phyloP scores from a whole-genome alignment of 2,329 filamentous ascomycete species.

The Aspergillus viridinutans region DNA sequence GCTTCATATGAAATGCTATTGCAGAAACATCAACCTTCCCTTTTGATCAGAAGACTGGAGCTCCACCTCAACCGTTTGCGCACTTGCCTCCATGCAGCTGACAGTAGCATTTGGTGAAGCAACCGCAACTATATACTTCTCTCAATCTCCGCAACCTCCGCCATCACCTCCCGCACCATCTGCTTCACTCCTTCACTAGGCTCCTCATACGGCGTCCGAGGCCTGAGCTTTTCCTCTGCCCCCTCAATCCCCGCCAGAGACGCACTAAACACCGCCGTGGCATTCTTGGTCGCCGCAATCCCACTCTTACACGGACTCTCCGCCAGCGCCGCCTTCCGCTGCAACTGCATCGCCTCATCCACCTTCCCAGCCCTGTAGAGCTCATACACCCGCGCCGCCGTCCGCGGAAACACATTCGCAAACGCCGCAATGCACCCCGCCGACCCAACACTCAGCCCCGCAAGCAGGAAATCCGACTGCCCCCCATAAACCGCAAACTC shows the following conservation, averaged over 20 bases:
- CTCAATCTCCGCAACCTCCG: conserved; percentile 40
- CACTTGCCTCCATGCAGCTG: too few relatives aligned
- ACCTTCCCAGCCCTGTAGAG: conserved; percentile 57
- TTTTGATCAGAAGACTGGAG: too few relatives aligned
- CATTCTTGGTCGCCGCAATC: conserved; percentile 66
- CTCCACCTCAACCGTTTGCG: too few relatives aligned
- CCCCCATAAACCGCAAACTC: conserved; percentile 67
- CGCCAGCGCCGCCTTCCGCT: conserved; percentile 59
- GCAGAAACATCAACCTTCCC: too few relatives aligned
- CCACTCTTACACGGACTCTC: conserved; percentile 64
- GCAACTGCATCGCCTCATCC: conserved; percentile 57
- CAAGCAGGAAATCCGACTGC: conserved; percentile 65
- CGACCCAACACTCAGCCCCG: conserved; percentile 50
- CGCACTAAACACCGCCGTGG: conserved; percentile 58
- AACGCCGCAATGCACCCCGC: conserved; percentile 57
- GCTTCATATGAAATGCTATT: too few relatives aligned
- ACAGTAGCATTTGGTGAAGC: not conserved
- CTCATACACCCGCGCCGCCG: conserved; percentile 55
- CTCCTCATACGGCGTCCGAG: conserved; percentile 59
- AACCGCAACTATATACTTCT: conserved; percentile 6
- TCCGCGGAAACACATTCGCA: conserved; percentile 55
- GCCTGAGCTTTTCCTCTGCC: conserved; percentile 55
- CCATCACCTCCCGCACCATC: conserved; percentile 39
- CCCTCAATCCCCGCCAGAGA: conserved; percentile 56
- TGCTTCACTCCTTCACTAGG: conserved; percentile 43